Conservation (phyloP, 768 basidiomycete species). For the Epithele typhae region DNA sequence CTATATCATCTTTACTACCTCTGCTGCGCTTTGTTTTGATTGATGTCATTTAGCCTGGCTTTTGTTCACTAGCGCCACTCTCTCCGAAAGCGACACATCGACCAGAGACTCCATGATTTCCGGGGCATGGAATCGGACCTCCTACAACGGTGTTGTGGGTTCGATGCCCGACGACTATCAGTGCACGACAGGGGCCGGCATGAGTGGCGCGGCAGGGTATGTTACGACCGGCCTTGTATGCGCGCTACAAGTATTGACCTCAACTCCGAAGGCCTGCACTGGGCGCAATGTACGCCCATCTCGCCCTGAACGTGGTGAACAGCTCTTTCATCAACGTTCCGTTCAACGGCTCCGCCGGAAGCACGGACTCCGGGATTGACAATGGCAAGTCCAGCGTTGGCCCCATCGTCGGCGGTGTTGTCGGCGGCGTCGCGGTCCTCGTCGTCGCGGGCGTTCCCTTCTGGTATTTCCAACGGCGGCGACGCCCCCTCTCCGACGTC, state of each 20-base stretch:
- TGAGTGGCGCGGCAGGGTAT: slow-evolving; percentile 5
- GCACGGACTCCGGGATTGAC: too few species aligned
- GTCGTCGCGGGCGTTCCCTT: slow-evolving; percentile 2
- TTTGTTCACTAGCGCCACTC: slow-evolving; percentile 10
- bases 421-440: slow-evolving; percentile 4
- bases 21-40: neutral
- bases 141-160: slow-evolving; percentile 4
- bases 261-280: slow-evolving; percentile 5
- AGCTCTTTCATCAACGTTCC: too few species aligned
- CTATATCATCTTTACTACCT: neutral
- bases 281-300: slow-evolving; percentile 10
- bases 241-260: neutral
- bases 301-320: slow-evolving; percentile 5
- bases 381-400: neutral
- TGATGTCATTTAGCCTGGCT: slow-evolving; percentile 8
- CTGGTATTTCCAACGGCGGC: neutral
- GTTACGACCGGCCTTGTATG: neutral
- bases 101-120: slow-evolving; percentile 3
- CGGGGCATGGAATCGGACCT: slow-evolving; percentile 2
- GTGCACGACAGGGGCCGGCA: neutral
- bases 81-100: slow-evolving; percentile 8
- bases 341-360: too few species aligned
- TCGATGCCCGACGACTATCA: slow-evolving; percentile 7
- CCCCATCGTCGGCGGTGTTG: slow-evolving; percentile 9
- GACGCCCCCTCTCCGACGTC: neutral